Evolutionary conservation across 2,329 filamentous ascomycete genomes (phyloP).

Genomic region (Calonectria pauciramosa): DNA sequence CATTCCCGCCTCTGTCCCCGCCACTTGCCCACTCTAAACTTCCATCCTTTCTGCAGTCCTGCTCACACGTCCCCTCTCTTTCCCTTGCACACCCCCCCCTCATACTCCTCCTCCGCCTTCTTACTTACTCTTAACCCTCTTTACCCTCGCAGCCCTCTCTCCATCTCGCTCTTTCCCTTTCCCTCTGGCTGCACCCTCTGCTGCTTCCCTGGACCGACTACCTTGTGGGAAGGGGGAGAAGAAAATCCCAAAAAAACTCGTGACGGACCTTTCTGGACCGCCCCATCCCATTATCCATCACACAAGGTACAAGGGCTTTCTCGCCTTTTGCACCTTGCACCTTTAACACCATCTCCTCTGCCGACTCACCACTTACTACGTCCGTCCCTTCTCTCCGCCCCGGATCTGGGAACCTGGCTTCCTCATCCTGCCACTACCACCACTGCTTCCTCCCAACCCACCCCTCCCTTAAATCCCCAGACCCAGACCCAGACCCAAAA

Average conservation of each 20-base stretch:
- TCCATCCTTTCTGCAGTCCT: slow-evolving; percentile 41
- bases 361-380: slow-evolving; percentile 15
- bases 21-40: slow-evolving; percentile 43
- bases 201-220: slow-evolving; percentile 18
- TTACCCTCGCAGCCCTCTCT: slow-evolving; percentile 23
- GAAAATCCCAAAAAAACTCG: not conserved
- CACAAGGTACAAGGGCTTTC: slow-evolving; percentile 6
- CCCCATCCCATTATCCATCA: not conserved
- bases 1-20: slow-evolving; percentile 53
- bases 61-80: slow-evolving; percentile 22
- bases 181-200: slow-evolving; percentile 16
- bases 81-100: slow-evolving; percentile 31
- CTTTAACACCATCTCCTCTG: slow-evolving; percentile 18
- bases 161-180: slow-evolving; percentile 14
- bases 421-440: slow-evolving; percentile 32
- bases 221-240: slow-evolving; percentile 20
- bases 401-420: slow-evolving; percentile 19
- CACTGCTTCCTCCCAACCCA: slow-evolving; percentile 33
- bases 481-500: slow-evolving; percentile 40
- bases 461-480: slow-evolving; percentile 37
- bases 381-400: slow-evolving; percentile 16
- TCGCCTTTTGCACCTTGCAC: slow-evolving; percentile 20
- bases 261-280: slow-evolving; percentile 20
- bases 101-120: slow-evolving; percentile 8
- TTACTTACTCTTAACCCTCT: slow-evolving; percentile 29